Conservation (phyloP, 2,329 filamentous ascomycete species). For the Colletotrichum nymphaeae region DNA sequence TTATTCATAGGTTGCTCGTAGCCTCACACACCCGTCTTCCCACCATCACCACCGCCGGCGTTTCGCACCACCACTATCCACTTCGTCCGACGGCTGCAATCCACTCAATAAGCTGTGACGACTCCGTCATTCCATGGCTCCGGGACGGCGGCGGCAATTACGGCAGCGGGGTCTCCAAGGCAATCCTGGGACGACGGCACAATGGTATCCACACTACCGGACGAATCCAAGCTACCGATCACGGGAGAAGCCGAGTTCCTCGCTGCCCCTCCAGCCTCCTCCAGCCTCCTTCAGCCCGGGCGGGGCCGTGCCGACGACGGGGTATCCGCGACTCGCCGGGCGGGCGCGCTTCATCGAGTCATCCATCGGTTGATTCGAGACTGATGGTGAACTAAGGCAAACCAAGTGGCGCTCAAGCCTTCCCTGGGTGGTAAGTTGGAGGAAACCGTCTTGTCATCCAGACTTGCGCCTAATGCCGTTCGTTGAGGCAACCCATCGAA, state of each 20-base stretch:
- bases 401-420: not conserved
- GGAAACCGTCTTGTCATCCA: not conserved
- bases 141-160: not conserved
- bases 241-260: not conserved
- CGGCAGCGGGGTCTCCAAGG: not conserved
- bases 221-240: not conserved
- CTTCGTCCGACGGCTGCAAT: not conserved
- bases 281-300: not conserved
- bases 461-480: not conserved
- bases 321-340: not conserved
- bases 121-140: not conserved
- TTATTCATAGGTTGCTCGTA: not conserved
- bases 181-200: not conserved
- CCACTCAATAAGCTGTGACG: not conserved
- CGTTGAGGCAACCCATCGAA: not conserved
- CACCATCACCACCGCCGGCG: not conserved
- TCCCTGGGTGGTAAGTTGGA: not conserved
- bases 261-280: not conserved
- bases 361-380: not conserved
- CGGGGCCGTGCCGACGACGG: not conserved
- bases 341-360: not conserved
- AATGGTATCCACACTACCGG: not conserved
- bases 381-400: not conserved
- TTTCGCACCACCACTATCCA: not conserved
- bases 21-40: not conserved